These are phyloP conservation scores for Dactylis glomerata DNA, from an alignment of 176 grass and related monocot species.

Conservation along the genomic window DNA sequence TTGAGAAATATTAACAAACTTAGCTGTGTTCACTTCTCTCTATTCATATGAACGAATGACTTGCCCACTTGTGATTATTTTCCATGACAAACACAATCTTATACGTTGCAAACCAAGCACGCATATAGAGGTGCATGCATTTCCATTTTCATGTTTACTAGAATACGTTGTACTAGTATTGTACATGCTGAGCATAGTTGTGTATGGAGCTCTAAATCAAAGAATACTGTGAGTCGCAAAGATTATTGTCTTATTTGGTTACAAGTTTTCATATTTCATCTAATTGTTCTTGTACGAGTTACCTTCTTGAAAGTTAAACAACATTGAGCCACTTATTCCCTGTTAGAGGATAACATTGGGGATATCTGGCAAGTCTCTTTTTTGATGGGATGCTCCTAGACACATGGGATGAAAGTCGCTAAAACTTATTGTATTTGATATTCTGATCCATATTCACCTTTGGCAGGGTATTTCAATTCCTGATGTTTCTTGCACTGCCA, in stretches of 20 bases:
- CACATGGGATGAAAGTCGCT: background rate
- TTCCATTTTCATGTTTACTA: background rate
- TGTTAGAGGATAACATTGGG: background rate
- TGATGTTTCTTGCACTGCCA: too few species aligned
- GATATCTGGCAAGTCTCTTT: background rate
- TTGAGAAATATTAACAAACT: too few species aligned
- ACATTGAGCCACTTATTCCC: background rate
- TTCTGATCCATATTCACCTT: background rate
- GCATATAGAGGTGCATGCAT: background rate
- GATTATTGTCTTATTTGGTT: background rate
- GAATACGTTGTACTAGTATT: background rate
- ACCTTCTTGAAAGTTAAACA: background rate
- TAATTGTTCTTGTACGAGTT: background rate
- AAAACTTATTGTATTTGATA: background rate
- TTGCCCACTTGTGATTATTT: too few species aligned
- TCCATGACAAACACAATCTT: too few species aligned
- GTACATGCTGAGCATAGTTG: background rate
- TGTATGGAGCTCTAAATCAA: background rate
- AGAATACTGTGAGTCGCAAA: background rate
- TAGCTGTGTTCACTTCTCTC: too few species aligned
- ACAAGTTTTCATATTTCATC: background rate
- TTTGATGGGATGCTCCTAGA: background rate
- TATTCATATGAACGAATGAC: too few species aligned
- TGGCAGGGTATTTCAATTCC: background rate
- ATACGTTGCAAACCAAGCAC: background rate